These are phyloP conservation scores for Plasmodium cynomolgi DNA, from an alignment of 169 alveolate genomes.

Conservation along the genomic window DNA sequence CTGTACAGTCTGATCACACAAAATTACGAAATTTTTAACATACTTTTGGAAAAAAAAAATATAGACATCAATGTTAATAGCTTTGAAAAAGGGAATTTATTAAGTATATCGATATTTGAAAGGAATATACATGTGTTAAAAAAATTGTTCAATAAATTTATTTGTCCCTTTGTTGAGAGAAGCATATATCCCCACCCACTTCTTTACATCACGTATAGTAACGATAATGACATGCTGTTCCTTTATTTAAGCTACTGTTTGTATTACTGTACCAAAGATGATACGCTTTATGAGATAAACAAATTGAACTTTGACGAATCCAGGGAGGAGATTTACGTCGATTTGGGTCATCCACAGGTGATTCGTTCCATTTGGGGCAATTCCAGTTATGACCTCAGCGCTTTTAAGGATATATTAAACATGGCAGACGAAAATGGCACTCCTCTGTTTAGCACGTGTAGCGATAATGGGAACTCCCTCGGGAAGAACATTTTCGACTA, in stretches of 20 bases:
- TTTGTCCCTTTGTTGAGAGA: slow-evolving; percentile 25
- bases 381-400: neutral
- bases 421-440: slow-evolving; percentile 38
- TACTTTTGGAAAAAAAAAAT: slow-evolving; percentile 41
- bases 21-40: slow-evolving; percentile 42
- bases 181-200: slow-evolving; percentile 62
- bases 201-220: slow-evolving; percentile 24
- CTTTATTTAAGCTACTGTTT: slow-evolving; percentile 30
- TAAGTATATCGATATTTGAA: slow-evolving; percentile 69
- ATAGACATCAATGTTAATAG: slow-evolving; percentile 64
- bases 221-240: slow-evolving; percentile 48
- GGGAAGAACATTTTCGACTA: slow-evolving; percentile 21
- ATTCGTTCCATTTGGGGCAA: slow-evolving; percentile 28
- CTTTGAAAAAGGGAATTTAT: slow-evolving; percentile 67
- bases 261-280: slow-evolving; percentile 47
- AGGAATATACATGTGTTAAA: slow-evolving; percentile 36
- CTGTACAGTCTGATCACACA: slow-evolving; percentile 55
- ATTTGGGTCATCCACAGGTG: slow-evolving; percentile 9
- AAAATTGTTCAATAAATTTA: slow-evolving; percentile 43
- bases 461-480: neutral
- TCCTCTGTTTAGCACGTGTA: slow-evolving; percentile 6
- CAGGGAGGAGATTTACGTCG: slow-evolving; percentile 10
- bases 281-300: slow-evolving; percentile 24
- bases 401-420: slow-evolving; percentile 14
- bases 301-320: slow-evolving; percentile 25